phyloP scores from a whole-genome alignment of 805 yeast genomes.

The Metahyphopichia silvanorum region DNA sequence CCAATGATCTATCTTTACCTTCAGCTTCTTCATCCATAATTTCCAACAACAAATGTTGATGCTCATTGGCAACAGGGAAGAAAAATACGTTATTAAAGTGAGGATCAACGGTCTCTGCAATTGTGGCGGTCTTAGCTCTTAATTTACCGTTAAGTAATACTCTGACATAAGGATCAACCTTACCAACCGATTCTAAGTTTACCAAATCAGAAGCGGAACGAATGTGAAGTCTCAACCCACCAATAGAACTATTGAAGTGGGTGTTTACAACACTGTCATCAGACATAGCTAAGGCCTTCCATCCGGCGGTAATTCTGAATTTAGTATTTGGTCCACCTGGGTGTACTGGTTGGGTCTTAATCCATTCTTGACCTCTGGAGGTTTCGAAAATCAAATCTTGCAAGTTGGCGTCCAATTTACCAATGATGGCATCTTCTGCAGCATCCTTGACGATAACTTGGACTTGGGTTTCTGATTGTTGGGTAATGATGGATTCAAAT shows the following conservation, averaged over 20 bases:
- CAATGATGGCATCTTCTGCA: slow-evolving; percentile 53
- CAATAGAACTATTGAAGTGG: slow-evolving; percentile 57
- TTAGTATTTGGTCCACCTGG: slow-evolving; percentile 36
- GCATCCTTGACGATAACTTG: slow-evolving; percentile 61
- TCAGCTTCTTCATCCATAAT: slow-evolving; percentile 65
- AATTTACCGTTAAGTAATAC: slow-evolving; percentile 56
- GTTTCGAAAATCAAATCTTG: slow-evolving; percentile 53
- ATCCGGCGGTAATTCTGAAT: slow-evolving; percentile 52
- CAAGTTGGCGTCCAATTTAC: slow-evolving; percentile 48
- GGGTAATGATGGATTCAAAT: slow-evolving; percentile 58
- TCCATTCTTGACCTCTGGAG: slow-evolving; percentile 47
- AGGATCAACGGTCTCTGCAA: slow-evolving; percentile 55
- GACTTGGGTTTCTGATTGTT: slow-evolving; percentile 55
- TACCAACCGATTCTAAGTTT: slow-evolving; percentile 64
- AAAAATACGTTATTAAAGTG: slow-evolving; percentile 56
- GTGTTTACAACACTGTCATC: slow-evolving; percentile 44
- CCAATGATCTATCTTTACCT: slow-evolving; percentile 63
- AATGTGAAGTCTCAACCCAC: slow-evolving; percentile 60
- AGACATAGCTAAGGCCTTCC: slow-evolving; percentile 68
- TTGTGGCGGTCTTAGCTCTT: slow-evolving; percentile 52
- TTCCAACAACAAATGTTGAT: slow-evolving; percentile 56
- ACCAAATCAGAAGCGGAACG: slow-evolving; percentile 50
- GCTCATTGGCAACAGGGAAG: slow-evolving; percentile 58
- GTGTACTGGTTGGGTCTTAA: slow-evolving; percentile 44
- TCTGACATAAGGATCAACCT: slow-evolving; percentile 71